Evolutionary conservation across 768 basidiomycete genomes (phyloP).

Genomic region (Collybia sordida): DNA sequence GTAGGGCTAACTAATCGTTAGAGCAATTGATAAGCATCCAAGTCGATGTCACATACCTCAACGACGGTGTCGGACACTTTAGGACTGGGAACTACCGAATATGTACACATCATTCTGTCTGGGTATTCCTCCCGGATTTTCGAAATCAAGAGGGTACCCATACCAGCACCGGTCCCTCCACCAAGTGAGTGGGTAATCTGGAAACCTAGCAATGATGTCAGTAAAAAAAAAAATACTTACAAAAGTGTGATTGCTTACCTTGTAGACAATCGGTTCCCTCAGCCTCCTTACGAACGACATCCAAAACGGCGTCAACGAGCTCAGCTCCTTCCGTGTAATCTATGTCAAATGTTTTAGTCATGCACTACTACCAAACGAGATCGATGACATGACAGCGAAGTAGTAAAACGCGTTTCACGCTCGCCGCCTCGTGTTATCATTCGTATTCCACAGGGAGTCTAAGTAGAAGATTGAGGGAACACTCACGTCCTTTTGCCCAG

Average conservation of each 20-base stretch:
- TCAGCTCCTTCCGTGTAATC: constrained; percentile 97
- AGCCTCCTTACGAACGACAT: constrained; percentile 98
- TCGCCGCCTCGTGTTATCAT: background rate
- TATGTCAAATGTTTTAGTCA: constrained; percentile 22
- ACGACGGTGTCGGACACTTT: constrained; percentile 99
- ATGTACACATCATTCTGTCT: constrained; percentile 99
- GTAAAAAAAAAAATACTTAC: constrained; percentile 8
- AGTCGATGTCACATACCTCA: constrained; percentile 51
- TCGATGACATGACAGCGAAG: background rate
- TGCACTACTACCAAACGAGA: background rate
- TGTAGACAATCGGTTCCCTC: constrained; percentile 97
- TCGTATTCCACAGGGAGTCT: background rate
- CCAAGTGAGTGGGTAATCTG: constrained; percentile 98
- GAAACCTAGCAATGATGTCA: constrained; percentile 66
- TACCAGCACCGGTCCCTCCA: constrained; percentile 99
- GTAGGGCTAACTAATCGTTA: constrained; percentile 67
- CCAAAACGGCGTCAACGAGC: constrained; percentile 95
- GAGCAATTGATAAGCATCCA: background rate
- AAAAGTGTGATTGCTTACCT: constrained; percentile 52
- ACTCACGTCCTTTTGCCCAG: constrained; percentile 99
- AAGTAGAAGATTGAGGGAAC: background rate
- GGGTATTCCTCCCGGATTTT: constrained; percentile 99
- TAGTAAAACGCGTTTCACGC: constrained; percentile 15
- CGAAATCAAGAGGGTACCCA: constrained; percentile 98
- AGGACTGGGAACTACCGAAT: constrained; percentile 96